Evolutionary conservation across 768 basidiomycete species (phyloP), one percentile per base, ranked within the genome.

Genomic region (Suillus discolor): DNA sequence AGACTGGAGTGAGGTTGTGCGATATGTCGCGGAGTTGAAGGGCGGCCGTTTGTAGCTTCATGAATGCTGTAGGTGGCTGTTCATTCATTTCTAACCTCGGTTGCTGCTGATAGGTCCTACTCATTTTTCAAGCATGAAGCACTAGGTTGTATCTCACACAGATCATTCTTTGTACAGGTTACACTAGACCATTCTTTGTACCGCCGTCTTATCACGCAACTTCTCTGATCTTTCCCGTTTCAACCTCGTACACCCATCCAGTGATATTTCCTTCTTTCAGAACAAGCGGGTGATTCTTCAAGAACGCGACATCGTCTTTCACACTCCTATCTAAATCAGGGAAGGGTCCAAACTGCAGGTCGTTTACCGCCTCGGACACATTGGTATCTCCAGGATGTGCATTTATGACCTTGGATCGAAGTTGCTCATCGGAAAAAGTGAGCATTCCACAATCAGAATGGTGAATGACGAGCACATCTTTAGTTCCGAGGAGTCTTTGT

Each of bases 371-470:
- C 4, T 77, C 66, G 66, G 87, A 80, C 23, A 83, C 75, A 25
- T 68, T 66, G 4, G 70, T 60, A 66, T 78, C 62, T 45, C 66
- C 77, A 18, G 83, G 81, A 47, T 79, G 76, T 34, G 80, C 77
- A 45, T 81, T 78, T 70, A 83, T 85, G 69, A 90, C 80, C 59
- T 84, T 75, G 20, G 75, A 70, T 61, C 83, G 84, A 31, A 90
- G 77, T 62, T 84, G 73, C 0, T 81, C 75, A 34, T 82, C 82
- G 6, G 77, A 81, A 78, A 91, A 90, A 0, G 84, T 85, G 57
- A 88, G 77, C 89, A 92, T 91, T 55, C 90, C 90, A 71, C 90
- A 91, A 57, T 82, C 87, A 1, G 87, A 89, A 74, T 92, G 91
- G 73, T 88, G 89, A 74, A 90, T 84, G 60, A 92, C 78, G 5